Evolutionary conservation across 495 filamentous ascomycete species (phyloP).

Genomic region (Xylaria venustula): DNA sequence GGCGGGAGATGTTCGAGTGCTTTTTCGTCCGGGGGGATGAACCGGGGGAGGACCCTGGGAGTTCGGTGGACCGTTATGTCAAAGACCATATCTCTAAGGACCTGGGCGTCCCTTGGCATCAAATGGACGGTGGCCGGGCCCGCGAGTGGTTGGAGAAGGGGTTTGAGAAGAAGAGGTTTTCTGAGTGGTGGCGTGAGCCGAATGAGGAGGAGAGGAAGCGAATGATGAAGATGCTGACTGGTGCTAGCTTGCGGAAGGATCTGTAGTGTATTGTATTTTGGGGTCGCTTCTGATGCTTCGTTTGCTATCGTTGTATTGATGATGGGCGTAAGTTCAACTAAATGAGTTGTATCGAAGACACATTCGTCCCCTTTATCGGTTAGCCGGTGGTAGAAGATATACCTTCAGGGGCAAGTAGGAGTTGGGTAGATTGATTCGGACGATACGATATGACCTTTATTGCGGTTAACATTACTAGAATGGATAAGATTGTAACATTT

Average conservation of each 20-base stretch:
- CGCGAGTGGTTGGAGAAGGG: constrained; percentile 30
- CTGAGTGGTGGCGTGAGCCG: constrained; percentile 25
- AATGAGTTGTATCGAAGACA: no score
- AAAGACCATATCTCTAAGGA: constrained; percentile 37
- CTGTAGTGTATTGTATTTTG: not conserved
- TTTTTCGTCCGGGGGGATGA: constrained; percentile 14
- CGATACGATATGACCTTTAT: no score
- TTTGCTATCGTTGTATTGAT: no score
- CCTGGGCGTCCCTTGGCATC: constrained; percentile 33
- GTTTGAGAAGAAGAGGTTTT: constrained; percentile 27
- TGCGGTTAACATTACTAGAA: no score
- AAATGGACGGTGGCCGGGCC: constrained; percentile 26
- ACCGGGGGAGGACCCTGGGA: not conserved
- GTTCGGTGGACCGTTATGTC: not conserved
- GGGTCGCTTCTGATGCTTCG: no score
- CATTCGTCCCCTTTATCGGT: no score
- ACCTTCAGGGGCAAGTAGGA: no score
- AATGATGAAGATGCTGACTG: constrained; percentile 14
- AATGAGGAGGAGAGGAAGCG: constrained; percentile 15
- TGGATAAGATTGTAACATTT: no score
- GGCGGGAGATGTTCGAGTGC: not conserved
- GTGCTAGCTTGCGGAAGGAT: constrained; percentile 17
- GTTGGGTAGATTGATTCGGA: no score
- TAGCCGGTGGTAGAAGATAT: no score
- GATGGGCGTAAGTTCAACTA: no score